Conservation (phyloP, 2,329 filamentous ascomycete genomes). For the Claviceps purpurea region DNA sequence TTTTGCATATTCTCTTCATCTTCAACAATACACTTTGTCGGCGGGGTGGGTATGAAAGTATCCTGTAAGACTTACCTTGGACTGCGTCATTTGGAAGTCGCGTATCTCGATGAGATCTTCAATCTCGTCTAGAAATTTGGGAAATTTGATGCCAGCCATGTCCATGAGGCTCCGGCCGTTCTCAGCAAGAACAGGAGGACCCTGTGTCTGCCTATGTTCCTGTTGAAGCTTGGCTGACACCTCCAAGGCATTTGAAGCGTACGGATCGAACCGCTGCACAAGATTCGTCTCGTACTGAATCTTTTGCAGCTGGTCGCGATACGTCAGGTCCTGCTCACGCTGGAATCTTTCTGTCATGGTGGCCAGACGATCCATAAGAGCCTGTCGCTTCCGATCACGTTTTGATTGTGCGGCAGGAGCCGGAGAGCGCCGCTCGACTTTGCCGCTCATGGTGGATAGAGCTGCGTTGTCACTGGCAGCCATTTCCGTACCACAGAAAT, state of each 20-base stretch:
- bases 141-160: slow-evolving; percentile 73
- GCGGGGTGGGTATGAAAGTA: not conserved
- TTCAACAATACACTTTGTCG: no score
- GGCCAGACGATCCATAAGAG: slow-evolving; percentile 65
- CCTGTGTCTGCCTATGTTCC: slow-evolving; percentile 35
- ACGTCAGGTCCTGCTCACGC: slow-evolving; percentile 69
- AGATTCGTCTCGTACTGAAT: slow-evolving; percentile 85
- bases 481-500: slow-evolving; percentile 14
- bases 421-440: slow-evolving; percentile 23
- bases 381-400: slow-evolving; percentile 77
- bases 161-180: slow-evolving; percentile 45
- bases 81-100: slow-evolving; percentile 67
- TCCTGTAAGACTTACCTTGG: slow-evolving; percentile 51
- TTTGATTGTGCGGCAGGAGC: slow-evolving; percentile 49
- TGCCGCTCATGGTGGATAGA: slow-evolving; percentile 18
- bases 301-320: slow-evolving; percentile 78
- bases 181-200: slow-evolving; percentile 24
- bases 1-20: no score
- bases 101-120: slow-evolving; percentile 80
- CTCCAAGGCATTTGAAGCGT: slow-evolving; percentile 58
- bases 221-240: slow-evolving; percentile 52
- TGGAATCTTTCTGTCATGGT: slow-evolving; percentile 66
- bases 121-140: slow-evolving; percentile 72
- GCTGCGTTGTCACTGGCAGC: slow-evolving; percentile 25
- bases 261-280: slow-evolving; percentile 74